A percentile compares a stretch with the other conserved stretches of the same genome.
These are phyloP conservation scores for Pichia ethanolica DNA, from an alignment of 805 yeast species.

Conservation along the genomic window DNA sequence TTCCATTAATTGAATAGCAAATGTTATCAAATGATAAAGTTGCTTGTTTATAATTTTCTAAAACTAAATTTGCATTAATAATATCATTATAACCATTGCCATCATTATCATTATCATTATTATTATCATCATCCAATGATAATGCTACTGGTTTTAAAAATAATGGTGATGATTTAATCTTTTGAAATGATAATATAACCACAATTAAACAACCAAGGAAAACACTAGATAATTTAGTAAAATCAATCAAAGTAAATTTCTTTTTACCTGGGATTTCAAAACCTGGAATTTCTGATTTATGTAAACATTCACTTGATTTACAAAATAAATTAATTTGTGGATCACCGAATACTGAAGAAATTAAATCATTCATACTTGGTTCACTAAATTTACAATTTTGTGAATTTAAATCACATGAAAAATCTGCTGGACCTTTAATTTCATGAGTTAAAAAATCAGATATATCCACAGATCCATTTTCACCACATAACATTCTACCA, in stretches of 20 bases:
- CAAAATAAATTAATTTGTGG: conserved; percentile 78
- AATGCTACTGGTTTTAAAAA: conserved; percentile 33
- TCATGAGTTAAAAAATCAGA: conserved; percentile 88
- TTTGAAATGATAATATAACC: conserved; percentile 36
- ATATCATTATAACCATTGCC: conserved; percentile 12
- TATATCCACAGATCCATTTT: conserved; percentile 87
- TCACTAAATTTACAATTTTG: conserved; percentile 76
- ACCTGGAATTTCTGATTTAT: conserved; percentile 89
- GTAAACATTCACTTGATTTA: conserved; percentile 84
- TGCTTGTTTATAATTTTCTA: conserved; percentile 58
- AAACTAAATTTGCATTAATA: conserved; percentile 26
- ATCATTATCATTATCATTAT: conserved; percentile 26
- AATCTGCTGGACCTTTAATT: conserved; percentile 89
- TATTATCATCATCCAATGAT: conserved; percentile 17
- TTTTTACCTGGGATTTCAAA: conserved; percentile 58
- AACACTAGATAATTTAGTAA: conserved; percentile 39
- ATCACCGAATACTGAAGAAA: conserved; percentile 90
- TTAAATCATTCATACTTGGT: conserved; percentile 92
- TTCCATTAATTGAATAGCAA: conserved; percentile 48
- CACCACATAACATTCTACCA: conserved; percentile 89
- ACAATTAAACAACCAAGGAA: conserved; percentile 36
- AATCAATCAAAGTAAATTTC: conserved; percentile 36
- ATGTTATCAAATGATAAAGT: conserved; percentile 70
- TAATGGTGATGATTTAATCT: conserved; percentile 54
- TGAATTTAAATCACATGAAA: conserved; percentile 61